Evolutionary conservation across 306 rosid species (phyloP).

Genomic region (Hippophae gyantsensis): DNA sequence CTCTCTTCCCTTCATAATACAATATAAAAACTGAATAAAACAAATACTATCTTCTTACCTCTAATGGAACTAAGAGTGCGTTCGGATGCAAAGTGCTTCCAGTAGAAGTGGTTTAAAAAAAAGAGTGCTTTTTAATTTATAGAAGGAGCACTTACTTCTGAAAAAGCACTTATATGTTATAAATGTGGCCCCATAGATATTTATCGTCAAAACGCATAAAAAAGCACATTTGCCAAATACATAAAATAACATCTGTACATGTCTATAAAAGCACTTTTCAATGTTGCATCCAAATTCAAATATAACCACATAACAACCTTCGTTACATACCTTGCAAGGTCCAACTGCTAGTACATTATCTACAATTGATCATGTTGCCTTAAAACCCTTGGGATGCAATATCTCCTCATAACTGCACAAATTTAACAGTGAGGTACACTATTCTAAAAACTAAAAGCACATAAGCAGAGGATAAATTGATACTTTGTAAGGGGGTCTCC

Average conservation of each 20-base stretch:
- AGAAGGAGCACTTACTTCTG: no score
- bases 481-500: constrained; percentile 40
- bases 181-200: no score
- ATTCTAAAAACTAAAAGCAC: neutral
- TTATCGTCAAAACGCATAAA: no score
- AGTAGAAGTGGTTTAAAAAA: no score
- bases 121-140: no score
- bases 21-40: neutral
- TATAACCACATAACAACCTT: neutral
- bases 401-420: constrained; percentile 31
- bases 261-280: no score
- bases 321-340: constrained; percentile 29
- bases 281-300: no score
- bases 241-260: no score
- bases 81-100: no score
- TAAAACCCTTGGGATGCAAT: constrained; percentile 33
- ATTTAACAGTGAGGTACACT: neutral
- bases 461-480: constrained; percentile 14
- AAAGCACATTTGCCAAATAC: no score
- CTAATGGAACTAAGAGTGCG: neutral
- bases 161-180: no score
- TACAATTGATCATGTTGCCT: constrained; percentile 19
- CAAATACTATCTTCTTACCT: neutral
- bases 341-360: constrained; percentile 30
- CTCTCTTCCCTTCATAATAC: constrained; percentile 29